These are phyloP conservation scores for Solanum pennellii DNA, from an alignment of 257 asterid genomes.

Conservation along the genomic window DNA sequence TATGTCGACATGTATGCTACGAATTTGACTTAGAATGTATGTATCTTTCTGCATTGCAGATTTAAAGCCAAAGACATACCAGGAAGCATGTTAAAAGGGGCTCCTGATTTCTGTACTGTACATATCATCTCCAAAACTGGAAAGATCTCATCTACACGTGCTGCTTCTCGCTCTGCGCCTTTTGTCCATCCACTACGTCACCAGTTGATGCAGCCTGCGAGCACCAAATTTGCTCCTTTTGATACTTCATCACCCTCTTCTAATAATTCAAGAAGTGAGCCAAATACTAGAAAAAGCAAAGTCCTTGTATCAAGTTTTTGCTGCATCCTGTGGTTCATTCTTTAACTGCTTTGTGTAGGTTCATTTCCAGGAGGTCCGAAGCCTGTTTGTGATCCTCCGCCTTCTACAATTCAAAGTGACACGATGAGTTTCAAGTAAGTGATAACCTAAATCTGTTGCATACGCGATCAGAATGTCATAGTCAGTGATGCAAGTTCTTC, in stretches of 20 bases:
- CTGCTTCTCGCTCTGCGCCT: slow-evolving; percentile 73
- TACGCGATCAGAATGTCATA: background rate
- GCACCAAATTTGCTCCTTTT: slow-evolving; percentile 17
- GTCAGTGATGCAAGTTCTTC: background rate
- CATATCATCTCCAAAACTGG: slow-evolving; percentile 65
- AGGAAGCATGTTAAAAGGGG: slow-evolving; percentile 52
- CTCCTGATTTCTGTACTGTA: slow-evolving; percentile 79
- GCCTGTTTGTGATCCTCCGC: background rate
- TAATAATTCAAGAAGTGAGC: slow-evolving; percentile 11
- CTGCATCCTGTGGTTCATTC: background rate
- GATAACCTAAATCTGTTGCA: background rate
- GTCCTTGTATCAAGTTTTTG: background rate
- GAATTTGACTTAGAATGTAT: background rate
- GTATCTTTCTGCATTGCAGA: slow-evolving; percentile 26
- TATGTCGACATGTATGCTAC: background rate
- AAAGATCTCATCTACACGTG: slow-evolving; percentile 57
- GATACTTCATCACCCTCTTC: slow-evolving; percentile 12
- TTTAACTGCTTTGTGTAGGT: background rate
- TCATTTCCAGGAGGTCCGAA: background rate
- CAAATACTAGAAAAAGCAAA: background rate
- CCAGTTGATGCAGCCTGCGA: slow-evolving; percentile 43
- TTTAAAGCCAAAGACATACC: slow-evolving; percentile 75
- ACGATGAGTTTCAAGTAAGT: background rate
- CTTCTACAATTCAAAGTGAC: background rate
- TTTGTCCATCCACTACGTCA: slow-evolving; percentile 54